Evolutionary conservation across 2,329 filamentous ascomycete species (phyloP), one percentile per base, ranked within the genome.

Genomic region (Simplicillium sp.): DNA sequence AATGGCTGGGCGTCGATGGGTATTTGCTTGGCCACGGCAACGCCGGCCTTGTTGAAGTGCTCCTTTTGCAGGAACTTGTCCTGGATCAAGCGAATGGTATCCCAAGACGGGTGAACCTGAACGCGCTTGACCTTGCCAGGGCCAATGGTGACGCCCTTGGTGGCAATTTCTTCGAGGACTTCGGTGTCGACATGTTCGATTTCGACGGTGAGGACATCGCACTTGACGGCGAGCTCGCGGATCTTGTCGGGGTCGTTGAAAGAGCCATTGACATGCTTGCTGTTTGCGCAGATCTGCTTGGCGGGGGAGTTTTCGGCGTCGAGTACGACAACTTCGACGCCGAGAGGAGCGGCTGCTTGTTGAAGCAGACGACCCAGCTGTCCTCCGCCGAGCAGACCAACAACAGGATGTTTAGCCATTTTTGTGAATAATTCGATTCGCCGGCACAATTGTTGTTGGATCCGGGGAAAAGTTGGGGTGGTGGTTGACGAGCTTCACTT

Each of bases 181-280:
- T 87, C 71, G n/a, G 87, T 92, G 60, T 96, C 80, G 44, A 96
- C 84, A 63, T 96, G 90, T 68, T 97, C 90, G 48, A 95, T 96
- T 63, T 97, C 90, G 12, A 94, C 86, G 1, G 88, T 96, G 46
- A 96, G 69, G 13, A 94, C 77, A 57, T 94, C 86, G 52, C 81
- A 87, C 29, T 71, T 65, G 32, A 74, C 65, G 2, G 90, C 88
- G n/a, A 97, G 71, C 58, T 87, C 73, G 34, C 80, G 77, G 48
- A 97, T 88, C 48, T 85, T 82, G 29, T 77, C 75, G 0, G 82
- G 69, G 50, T 95, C 84, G 58, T 87, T 89, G 73, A 95, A 96
- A 0, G 88, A 94, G 43, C 89, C 90, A 14, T 80, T 75, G 43
- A 95, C 77, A 57, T 96, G 87, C 48, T 73, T 70, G 49, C 71